Conservation (phyloP, 2,329 filamentous ascomycete genomes). For the Clonostachys solani region DNA sequence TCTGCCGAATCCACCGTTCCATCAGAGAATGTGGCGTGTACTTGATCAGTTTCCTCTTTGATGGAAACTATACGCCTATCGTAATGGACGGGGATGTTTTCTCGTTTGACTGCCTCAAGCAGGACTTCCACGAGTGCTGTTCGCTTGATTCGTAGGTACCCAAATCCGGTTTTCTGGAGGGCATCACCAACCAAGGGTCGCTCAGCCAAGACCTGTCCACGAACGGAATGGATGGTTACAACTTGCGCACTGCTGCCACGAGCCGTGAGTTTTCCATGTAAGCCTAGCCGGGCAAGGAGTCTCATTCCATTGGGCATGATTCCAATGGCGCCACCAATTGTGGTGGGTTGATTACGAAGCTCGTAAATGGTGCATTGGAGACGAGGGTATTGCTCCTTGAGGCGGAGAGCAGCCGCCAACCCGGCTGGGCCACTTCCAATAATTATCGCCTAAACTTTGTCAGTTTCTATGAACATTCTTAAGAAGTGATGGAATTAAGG, state of each 20-base stretch:
- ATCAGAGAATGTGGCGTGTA: constrained; percentile 56
- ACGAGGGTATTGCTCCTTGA: too few relatives aligned
- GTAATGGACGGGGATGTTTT: constrained; percentile 48
- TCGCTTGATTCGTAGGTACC: constrained; percentile 57
- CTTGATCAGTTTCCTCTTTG: constrained; percentile 51
- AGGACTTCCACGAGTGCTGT: constrained; percentile 57
- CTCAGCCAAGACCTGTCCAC: constrained; percentile 57
- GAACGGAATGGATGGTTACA: constrained; percentile 51
- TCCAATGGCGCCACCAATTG: constrained; percentile 5
- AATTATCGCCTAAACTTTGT: too few relatives aligned
- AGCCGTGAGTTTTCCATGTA: constrained; percentile 61
- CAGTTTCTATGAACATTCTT: too few relatives aligned
- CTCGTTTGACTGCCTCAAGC: constrained; percentile 47
- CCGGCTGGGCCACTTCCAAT: too few relatives aligned
- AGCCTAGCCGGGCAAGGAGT: constrained; percentile 61
- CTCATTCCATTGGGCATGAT: constrained; percentile 58
- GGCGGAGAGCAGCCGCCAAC: too few relatives aligned
- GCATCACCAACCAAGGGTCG: constrained; percentile 53
- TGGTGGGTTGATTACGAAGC: constrained; percentile 4
- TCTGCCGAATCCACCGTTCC: constrained; percentile 24
- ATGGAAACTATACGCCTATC: constrained; percentile 65
- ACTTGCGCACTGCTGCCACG: constrained; percentile 60
- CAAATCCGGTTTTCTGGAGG: constrained; percentile 53
- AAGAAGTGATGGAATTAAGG: too few relatives aligned
- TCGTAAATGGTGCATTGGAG: constrained; percentile 3